A percentile compares a stretch with the other conserved stretches of the same genome.
Evolutionary conservation across 2,329 filamentous ascomycete genomes (phyloP).

Genomic region (Gliomastix tumulicola): DNA sequence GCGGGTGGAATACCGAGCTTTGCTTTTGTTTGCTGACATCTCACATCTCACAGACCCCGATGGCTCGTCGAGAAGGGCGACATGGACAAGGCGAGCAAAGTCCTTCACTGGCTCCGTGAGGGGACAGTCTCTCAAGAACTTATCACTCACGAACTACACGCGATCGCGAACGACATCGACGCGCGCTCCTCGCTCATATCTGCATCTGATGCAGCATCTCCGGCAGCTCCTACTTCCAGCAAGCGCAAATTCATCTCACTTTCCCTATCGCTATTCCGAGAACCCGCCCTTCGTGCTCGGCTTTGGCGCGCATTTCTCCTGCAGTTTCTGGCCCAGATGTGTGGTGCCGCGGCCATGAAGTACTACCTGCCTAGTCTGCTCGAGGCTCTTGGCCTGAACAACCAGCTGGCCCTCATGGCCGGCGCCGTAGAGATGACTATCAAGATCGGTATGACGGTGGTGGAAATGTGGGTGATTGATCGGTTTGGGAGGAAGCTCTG

Average conservation of each 20-base stretch:
- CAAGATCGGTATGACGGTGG: constrained; percentile 47
- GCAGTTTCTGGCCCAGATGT: constrained; percentile 55
- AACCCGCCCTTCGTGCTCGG: constrained; percentile 38
- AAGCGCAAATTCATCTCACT: constrained; percentile 12
- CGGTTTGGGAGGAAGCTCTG: constrained; percentile 40
- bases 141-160: constrained; percentile 32
- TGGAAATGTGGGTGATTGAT: constrained; percentile 52
- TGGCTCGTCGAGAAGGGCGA: constrained; percentile 49
- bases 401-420: constrained; percentile 40
- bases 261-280: constrained; percentile 36
- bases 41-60: constrained; percentile 34
- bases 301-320: constrained; percentile 50
- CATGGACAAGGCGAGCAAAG: constrained; percentile 30
- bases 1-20: too few relatives aligned
- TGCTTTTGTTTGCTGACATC: too few relatives aligned
- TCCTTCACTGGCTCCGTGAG: constrained; percentile 42
- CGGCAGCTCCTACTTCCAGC: too few relatives aligned
- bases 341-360: constrained; percentile 52
- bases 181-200: constrained; percentile 20
- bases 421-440: constrained; percentile 50
- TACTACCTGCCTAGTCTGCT: constrained; percentile 52
- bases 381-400: constrained; percentile 38
- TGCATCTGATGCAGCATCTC: too few relatives aligned
- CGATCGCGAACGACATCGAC: constrained; percentile 37
- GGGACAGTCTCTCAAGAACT: constrained; percentile 25